Conservation (phyloP, 306 rosid species). For the Heteromeles arbutifolia region DNA sequence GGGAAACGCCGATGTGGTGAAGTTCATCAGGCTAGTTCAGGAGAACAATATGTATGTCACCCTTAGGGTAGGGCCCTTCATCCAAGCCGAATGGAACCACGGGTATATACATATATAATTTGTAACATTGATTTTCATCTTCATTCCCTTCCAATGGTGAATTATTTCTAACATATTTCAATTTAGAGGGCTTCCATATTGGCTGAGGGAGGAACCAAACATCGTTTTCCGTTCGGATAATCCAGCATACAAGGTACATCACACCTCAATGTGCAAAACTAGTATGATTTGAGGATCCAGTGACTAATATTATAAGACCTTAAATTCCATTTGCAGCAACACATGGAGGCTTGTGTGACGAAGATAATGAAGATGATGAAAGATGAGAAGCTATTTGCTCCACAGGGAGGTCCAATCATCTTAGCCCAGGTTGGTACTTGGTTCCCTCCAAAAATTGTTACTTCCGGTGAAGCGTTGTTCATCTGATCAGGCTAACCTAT, state of each 20-base stretch:
- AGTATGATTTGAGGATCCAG: not conserved
- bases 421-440: slow-evolving; percentile 58
- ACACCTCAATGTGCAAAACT: not conserved
- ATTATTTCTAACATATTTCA: not conserved
- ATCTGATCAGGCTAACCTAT: not conserved
- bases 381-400: slow-evolving; percentile 55
- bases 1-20: slow-evolving; percentile 65
- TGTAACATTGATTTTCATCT: not conserved
- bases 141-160: not conserved
- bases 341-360: slow-evolving; percentile 53
- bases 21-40: slow-evolving; percentile 47
- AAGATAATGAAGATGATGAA: slow-evolving; percentile 52
- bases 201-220: slow-evolving; percentile 72
- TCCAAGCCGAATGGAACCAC: slow-evolving; percentile 97
- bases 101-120: slow-evolving; percentile 39
- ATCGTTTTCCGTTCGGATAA: slow-evolving; percentile 67
- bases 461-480: not conserved
- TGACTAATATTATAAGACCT: not conserved
- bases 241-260: slow-evolving; percentile 60
- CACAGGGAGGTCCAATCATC: slow-evolving; percentile 90
- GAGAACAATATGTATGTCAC: slow-evolving; percentile 52
- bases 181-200: slow-evolving; percentile 87
- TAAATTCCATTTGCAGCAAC: slow-evolving; percentile 28
- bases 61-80: slow-evolving; percentile 83
- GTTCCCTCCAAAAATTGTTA: not conserved